Conservation (phyloP, 495 filamentous ascomycete species). For the Recurvomyces mirabilis region DNA sequence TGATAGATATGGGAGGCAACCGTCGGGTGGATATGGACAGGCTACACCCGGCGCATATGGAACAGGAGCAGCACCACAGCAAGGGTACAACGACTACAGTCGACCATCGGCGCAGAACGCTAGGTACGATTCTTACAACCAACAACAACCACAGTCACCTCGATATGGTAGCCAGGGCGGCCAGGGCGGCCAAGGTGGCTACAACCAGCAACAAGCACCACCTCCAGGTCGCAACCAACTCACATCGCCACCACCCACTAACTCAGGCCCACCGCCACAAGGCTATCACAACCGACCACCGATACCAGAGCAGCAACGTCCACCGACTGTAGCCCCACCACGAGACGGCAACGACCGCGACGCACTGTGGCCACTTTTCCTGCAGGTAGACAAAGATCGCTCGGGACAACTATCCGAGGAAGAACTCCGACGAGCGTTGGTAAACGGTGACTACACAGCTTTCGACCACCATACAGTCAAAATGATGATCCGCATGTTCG, state of each 20-base stretch:
- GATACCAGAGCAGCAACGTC: slow-evolving; percentile 38
- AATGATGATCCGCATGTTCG: slow-evolving; percentile 99
- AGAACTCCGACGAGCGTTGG: slow-evolving; percentile 82
- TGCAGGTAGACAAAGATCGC: slow-evolving; percentile 75
- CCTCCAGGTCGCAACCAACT: slow-evolving; percentile 21
- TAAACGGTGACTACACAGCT: slow-evolving; percentile 88
- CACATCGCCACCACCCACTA: slow-evolving; percentile 46
- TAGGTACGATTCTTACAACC: slow-evolving; percentile 13
- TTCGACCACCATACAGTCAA: slow-evolving; percentile 95
- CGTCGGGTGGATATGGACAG: slow-evolving; percentile 20
- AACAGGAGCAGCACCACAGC: slow-evolving; percentile 8
- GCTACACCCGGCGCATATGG: slow-evolving; percentile 18
- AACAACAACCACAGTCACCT: slow-evolving; percentile 2
- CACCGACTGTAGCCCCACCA: slow-evolving; percentile 55
- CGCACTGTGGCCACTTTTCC: slow-evolving; percentile 73
- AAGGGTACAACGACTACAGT: slow-evolving; percentile 18
- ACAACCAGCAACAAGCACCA: slow-evolving; percentile 22
- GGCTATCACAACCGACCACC: slow-evolving; percentile 39
- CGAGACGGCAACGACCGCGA: slow-evolving; percentile 50
- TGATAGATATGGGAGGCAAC: slow-evolving; percentile 20
- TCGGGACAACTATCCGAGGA: slow-evolving; percentile 71
- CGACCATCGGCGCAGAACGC: slow-evolving; percentile 9
- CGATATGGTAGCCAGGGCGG: slow-evolving; percentile 4
- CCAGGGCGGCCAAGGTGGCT: neutral
- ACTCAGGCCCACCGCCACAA: slow-evolving; percentile 47